Evolutionary conservation across 805 yeast genomes (phyloP).

Genomic region (Candida mattraensis): DNA sequence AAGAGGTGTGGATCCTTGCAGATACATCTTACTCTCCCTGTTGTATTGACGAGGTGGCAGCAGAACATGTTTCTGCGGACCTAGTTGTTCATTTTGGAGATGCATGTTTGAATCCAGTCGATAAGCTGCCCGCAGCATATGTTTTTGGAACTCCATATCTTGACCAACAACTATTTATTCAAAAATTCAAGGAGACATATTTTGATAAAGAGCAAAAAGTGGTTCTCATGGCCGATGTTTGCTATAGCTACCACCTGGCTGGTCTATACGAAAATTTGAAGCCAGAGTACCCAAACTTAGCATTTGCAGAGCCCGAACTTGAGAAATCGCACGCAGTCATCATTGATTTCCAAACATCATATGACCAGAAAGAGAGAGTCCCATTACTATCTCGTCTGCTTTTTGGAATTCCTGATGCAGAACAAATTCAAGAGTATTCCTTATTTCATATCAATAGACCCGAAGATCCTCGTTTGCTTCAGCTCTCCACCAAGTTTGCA

Average conservation of each 20-base stretch:
- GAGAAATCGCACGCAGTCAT: constrained; percentile 22
- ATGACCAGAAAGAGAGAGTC: constrained; percentile 9
- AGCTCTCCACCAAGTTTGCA: constrained; percentile 68
- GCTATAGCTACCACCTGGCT: constrained; percentile 50
- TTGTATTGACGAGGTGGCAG: constrained; percentile 96
- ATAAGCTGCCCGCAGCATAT: constrained; percentile 70
- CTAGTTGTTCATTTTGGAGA: constrained; percentile 91
- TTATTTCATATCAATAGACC: constrained; percentile 75
- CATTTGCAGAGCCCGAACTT: constrained; percentile 42
- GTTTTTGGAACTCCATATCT: constrained; percentile 71
- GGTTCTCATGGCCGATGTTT: constrained; percentile 73
- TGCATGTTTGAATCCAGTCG: constrained; percentile 83
- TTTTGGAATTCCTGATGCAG: constrained; percentile 21
- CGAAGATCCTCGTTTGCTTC: constrained; percentile 74
- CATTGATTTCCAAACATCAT: constrained; percentile 23
- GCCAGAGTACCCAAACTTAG: constrained; percentile 33
- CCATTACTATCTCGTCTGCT: constrained; percentile 35
- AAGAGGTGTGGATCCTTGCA: constrained; percentile 76
- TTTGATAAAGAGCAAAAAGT: constrained; percentile 43
- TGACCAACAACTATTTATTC: constrained; percentile 40
- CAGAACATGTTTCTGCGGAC: constrained; percentile 86
- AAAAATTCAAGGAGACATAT: constrained; percentile 43
- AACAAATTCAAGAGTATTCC: constrained; percentile 49
- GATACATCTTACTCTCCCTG: constrained; percentile 96
- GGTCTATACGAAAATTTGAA: constrained; percentile 38